Evolutionary conservation across 768 basidiomycete species (phyloP).

Genomic region (Ramaria sp.): DNA sequence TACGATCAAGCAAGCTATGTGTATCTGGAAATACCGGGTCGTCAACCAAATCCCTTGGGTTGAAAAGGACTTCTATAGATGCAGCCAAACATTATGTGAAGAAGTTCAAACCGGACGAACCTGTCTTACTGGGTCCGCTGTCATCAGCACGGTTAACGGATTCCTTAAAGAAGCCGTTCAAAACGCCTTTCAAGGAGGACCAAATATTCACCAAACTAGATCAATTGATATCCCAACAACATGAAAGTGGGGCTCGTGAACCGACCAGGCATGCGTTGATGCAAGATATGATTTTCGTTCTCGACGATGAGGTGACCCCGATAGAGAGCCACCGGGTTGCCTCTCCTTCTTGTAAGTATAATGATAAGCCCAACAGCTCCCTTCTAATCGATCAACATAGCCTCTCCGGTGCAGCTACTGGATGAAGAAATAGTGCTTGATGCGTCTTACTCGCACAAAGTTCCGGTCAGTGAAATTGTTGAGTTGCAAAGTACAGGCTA

Average conservation of each 20-base stretch:
- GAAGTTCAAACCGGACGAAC: not conserved
- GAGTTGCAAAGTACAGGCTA: slow-evolving; percentile 10
- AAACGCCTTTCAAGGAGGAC: slow-evolving; percentile 28
- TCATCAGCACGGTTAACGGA: not conserved
- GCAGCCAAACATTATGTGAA: not conserved
- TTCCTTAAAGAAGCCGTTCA: slow-evolving; percentile 39
- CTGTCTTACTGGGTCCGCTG: not conserved
- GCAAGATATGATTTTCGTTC: not conserved
- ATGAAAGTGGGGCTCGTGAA: not conserved
- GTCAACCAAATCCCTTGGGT: not conserved
- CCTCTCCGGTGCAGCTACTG: slow-evolving; percentile 11
- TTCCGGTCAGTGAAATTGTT: slow-evolving; percentile 14
- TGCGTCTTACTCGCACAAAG: slow-evolving; percentile 20
- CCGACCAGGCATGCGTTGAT: not conserved
- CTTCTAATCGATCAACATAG: not conserved
- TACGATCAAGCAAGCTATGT: not conserved
- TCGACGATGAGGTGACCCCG: not conserved
- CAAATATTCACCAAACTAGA: slow-evolving; percentile 21
- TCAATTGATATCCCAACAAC: not conserved
- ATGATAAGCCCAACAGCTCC: not conserved
- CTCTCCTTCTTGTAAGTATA: slow-evolving; percentile 2
- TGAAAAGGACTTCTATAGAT: not conserved
- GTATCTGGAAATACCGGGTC: not conserved
- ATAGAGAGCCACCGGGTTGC: not conserved
- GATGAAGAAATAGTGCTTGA: slow-evolving; percentile 19